A percentile compares a stretch with the other conserved stretches of the same genome.
Conservation (phyloP, 164 flowering plant genomes). For the Aristolochia californica region DNA sequence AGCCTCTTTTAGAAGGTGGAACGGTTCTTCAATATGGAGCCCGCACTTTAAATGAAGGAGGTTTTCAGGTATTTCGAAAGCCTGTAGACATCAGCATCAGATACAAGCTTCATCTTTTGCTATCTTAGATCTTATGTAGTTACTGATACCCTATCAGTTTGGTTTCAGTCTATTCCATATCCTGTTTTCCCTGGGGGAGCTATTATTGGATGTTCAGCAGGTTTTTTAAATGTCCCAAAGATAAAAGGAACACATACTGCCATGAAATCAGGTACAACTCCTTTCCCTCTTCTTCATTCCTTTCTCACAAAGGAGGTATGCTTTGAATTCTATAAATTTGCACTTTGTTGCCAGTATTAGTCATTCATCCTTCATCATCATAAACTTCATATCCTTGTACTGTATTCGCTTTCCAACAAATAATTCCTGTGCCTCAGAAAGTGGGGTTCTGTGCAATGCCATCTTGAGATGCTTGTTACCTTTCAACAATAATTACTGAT, state of each 20-base stretch:
- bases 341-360: no score
- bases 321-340: no score
- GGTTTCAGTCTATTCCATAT: conserved; percentile 94
- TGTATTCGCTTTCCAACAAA: no score
- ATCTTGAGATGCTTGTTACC: no score
- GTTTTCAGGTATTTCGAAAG: conserved; percentile 63
- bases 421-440: no score
- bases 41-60: conserved; percentile 95
- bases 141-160: conserved; percentile 33
- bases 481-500: no score
- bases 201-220: conserved; percentile 96
- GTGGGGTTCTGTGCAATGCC: no score
- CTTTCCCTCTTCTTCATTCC: background rate
- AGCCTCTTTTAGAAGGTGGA: conserved; percentile 75
- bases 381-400: no score
- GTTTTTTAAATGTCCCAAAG: conserved; percentile 92
- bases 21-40: conserved; percentile 94
- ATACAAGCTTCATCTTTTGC: background rate
- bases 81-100: background rate
- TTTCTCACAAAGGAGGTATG: background rate
- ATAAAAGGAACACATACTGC: conserved; percentile 97
- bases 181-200: conserved; percentile 99
- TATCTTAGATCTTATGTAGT: background rate
- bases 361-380: no score
- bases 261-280: conserved; percentile 77